These are phyloP conservation scores for Solanum paucissectum DNA, from an alignment of 257 asterid genomes.

Conservation along the genomic window DNA sequence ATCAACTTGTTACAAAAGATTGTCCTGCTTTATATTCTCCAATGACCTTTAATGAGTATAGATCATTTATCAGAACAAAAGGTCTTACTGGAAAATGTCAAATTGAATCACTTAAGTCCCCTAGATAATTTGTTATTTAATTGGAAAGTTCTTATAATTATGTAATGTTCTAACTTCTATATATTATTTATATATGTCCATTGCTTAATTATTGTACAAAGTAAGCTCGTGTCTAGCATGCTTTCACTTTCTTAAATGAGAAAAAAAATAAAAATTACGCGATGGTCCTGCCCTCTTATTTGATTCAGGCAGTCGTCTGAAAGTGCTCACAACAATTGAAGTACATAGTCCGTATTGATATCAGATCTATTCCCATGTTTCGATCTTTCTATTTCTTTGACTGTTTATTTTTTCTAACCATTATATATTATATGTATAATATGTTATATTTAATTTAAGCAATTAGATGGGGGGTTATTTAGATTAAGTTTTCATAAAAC, in stretches of 20 bases:
- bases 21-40: conserved; percentile 14
- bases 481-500: background rate
- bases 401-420: background rate
- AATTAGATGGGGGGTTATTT: background rate
- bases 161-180: background rate
- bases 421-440: too few relatives aligned
- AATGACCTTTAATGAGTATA: conserved; percentile 23
- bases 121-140: background rate
- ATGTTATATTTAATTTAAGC: background rate
- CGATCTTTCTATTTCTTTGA: too few relatives aligned
- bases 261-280: too few relatives aligned
- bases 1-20: conserved; percentile 19
- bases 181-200: background rate
- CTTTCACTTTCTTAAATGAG: background rate
- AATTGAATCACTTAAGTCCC: conserved; percentile 19
- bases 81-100: conserved; percentile 32
- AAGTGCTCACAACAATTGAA: too few relatives aligned
- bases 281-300: too few relatives aligned
- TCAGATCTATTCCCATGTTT: too few relatives aligned
- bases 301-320: too few relatives aligned
- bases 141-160: background rate
- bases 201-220: too few relatives aligned
- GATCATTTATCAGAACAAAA: conserved; percentile 19
- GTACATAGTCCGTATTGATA: too few relatives aligned
- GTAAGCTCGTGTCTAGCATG: background rate